Evolutionary conservation across 495 filamentous ascomycete genomes (phyloP).

Genomic region (Tuber brumale): DNA sequence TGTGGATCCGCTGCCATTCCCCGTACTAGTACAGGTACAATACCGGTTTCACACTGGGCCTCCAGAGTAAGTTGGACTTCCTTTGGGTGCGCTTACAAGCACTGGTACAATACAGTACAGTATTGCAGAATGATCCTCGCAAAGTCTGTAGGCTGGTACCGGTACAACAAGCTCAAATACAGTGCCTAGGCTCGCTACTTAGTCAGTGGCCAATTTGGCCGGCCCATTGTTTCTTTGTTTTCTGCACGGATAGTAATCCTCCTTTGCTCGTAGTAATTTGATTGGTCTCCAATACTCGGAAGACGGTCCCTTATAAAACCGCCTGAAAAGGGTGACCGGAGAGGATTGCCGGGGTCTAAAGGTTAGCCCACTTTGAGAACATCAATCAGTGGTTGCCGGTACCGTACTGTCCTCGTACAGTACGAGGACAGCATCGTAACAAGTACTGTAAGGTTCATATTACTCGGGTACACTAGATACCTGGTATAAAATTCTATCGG

Average conservation of each 20-base stretch:
- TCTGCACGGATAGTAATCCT: background rate
- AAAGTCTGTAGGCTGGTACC: background rate
- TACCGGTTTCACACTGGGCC: too few relatives aligned
- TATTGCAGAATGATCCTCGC: background rate
- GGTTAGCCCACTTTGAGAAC: too few relatives aligned
- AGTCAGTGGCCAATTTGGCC: background rate
- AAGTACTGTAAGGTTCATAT: background rate
- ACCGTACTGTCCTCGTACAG: too few relatives aligned
- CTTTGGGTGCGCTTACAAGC: background rate
- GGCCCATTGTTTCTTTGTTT: background rate
- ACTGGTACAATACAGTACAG: background rate
- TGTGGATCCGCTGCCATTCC: too few relatives aligned
- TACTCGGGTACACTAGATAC: background rate
- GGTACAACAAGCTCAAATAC: background rate
- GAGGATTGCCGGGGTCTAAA: too few relatives aligned
- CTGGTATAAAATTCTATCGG: background rate
- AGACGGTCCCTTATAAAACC: background rate
- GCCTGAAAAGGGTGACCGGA: background rate
- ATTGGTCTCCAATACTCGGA: background rate
- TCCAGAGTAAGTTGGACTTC: background rate
- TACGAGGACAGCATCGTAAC: background rate
- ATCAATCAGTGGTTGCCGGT: too few relatives aligned
- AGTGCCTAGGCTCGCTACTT: background rate
- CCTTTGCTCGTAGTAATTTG: too few relatives aligned
- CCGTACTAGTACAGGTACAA: background rate